Conservation (phyloP, 2,329 filamentous ascomycete genomes). For the Fusarium sp. region DNA sequence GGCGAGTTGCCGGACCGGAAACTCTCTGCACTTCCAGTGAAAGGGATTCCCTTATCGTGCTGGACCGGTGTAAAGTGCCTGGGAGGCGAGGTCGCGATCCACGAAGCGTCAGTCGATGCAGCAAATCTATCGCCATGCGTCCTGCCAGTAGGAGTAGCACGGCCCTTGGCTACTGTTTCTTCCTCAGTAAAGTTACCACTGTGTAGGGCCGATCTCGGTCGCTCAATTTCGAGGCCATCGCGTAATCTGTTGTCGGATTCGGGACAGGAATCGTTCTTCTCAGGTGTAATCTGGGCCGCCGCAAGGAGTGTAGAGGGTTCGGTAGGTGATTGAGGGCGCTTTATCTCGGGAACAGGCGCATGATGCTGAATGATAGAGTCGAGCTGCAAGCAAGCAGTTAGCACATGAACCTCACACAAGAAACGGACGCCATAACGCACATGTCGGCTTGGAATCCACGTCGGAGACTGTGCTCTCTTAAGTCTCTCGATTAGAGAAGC, state of each 20-base stretch:
- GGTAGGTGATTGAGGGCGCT: conserved; percentile 53
- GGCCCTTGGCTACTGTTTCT: conserved; percentile 40
- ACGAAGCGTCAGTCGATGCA: conserved; percentile 53
- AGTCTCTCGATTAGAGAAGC: conserved; percentile 86
- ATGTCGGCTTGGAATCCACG: conserved; percentile 78
- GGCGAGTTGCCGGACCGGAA: conserved; percentile 69
- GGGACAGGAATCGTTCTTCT: conserved; percentile 36
- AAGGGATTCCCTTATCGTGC: conserved; percentile 55
- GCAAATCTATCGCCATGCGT: conserved; percentile 36
- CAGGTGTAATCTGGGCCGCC: conserved; percentile 63
- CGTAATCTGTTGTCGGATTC: conserved; percentile 60
- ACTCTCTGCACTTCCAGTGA: conserved; percentile 54
- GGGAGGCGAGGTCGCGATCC: conserved; percentile 71
- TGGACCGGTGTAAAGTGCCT: conserved; percentile 65
- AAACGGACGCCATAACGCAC: conserved; percentile 59
- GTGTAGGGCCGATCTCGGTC: conserved; percentile 83
- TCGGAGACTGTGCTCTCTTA: conserved; percentile 83
- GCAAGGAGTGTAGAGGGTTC: conserved; percentile 61
- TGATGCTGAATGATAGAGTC: conserved; percentile 55
- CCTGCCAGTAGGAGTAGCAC: conserved; percentile 3
- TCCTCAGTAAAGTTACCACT: conserved; percentile 74
- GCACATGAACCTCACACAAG: conserved; percentile 5
- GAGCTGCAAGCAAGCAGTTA: conserved; percentile 51
- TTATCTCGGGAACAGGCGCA: conserved; percentile 29
- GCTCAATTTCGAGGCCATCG: conserved; percentile 78